These are phyloP conservation scores for Podospora tetraspora DNA, from an alignment of 495 filamentous ascomycete genomes.

Conservation along the genomic window DNA sequence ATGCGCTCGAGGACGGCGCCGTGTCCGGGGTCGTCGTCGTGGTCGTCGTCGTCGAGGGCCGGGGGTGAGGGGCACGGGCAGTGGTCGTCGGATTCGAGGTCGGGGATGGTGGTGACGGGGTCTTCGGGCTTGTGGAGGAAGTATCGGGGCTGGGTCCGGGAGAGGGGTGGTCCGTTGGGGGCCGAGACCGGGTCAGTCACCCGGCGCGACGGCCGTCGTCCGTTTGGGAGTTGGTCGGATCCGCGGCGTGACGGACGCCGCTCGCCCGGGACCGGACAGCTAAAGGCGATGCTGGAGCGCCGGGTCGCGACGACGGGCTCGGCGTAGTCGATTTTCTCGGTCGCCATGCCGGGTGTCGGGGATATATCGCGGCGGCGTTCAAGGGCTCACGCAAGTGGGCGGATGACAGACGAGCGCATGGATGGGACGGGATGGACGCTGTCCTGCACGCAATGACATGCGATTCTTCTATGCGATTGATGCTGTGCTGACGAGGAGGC, in stretches of 20 bases:
- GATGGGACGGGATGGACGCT: neutral
- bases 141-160: neutral
- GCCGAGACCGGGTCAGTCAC: neutral
- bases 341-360: neutral
- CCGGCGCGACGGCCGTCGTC: neutral
- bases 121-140: neutral
- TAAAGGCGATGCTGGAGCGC: neutral
- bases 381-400: no score
- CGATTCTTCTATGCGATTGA: neutral
- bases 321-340: neutral
- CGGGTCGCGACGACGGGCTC: neutral
- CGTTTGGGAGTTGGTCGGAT: neutral
- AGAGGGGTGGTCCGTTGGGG: neutral
- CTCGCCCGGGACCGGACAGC: neutral
- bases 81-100: neutral
- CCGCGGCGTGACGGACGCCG: neutral
- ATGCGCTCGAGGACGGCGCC: slow-evolving; percentile 19
- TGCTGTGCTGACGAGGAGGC: slow-evolving; percentile 1
- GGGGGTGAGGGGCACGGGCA: neutral
- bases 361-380: neutral
- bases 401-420: neutral
- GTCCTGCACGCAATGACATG: neutral
- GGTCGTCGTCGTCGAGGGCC: neutral
- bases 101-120: neutral
- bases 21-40: neutral